Base-by-base conservation (phyloP, 2,329 filamentous ascomycete genomes). In the Massarina eburnea region DNA sequence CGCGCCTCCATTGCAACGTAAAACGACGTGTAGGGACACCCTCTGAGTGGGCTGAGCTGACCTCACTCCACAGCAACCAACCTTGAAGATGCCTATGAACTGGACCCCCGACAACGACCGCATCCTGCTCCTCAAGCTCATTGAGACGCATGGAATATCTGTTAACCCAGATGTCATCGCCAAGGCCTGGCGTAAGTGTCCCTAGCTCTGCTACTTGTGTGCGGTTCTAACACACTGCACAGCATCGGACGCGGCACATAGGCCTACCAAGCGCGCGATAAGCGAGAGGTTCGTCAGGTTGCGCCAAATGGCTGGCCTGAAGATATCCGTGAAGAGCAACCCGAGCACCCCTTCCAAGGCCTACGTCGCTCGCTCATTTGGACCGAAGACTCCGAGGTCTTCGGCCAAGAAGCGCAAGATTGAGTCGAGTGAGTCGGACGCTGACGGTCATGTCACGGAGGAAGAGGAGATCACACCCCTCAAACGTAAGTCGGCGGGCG, bases 91-190 rank as follows among this genome's bases (percentile, higher is more conserved):
- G 48, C 46, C 34, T 27, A 49, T 56, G 43, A 36, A 26, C 9
- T 52, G 57, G 57, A 55, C 46, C 8, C 12, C 57, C n/a, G 48
- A 56, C 26, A 59, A 58, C 35, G 54, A 59, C 17, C 46, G 48
- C 2, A 38, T 58, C 9, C 45, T 59, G 9, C 46, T 59, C 2
- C 26, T 59, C 14, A 56, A 51, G 39, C 35, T 59, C 1, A 46
- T 59, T 22, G 51, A 58, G 39, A 58, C 54, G 1, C 54, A 58
- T 17, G 41, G 32, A 14, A 53, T 59, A 40, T 30, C 19, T 1
- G 45, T 59, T n/a, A 35, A 58, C 21, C 19, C 36, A 12, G 39
- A 36, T n/a, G 39, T 45, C n/a, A 53, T 59, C n/a, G 41, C 27
- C 2, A 26, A 45, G 1, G 50, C 52, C 6, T 59, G 57, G 57